Conservation (phyloP, 257 asterid genomes). For the Paulownia fortunei region DNA sequence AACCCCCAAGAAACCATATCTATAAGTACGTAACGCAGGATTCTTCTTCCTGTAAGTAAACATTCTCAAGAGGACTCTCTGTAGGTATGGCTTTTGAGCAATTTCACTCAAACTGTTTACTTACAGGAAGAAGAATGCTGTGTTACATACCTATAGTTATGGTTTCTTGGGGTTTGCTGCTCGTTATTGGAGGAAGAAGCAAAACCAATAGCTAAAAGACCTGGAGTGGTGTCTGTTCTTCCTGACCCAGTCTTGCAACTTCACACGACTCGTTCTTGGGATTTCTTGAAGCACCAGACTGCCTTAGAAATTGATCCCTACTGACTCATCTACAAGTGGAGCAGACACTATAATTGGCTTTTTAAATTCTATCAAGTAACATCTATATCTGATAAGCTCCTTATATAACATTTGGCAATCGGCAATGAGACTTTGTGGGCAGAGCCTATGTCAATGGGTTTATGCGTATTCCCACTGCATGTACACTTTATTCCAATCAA, state of each 20-base stretch:
- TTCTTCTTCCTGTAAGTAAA: conserved; percentile 46
- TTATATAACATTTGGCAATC: too few relatives aligned
- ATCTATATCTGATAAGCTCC: too few relatives aligned
- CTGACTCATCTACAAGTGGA: conserved; percentile 41
- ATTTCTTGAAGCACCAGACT: conserved; percentile 67
- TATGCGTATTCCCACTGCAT: too few relatives aligned
- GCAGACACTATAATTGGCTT: conserved; percentile 75
- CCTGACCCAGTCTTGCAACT: conserved; percentile 74
- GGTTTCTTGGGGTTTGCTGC: conserved; percentile 87
- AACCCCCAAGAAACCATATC: conserved; percentile 60
- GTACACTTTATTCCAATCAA: too few relatives aligned
- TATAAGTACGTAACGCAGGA: conserved; percentile 54
- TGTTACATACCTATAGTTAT: conserved; percentile 61
- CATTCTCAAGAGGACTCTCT: too few relatives aligned
- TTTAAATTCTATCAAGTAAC: too few relatives aligned
- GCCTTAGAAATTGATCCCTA: conserved; percentile 36
- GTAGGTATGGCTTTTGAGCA: too few relatives aligned
- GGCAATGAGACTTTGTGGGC: too few relatives aligned
- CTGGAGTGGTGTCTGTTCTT: conserved; percentile 87
- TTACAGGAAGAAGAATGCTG: conserved; percentile 58
- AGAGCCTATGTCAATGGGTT: too few relatives aligned
- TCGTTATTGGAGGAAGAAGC: conserved; percentile 70
- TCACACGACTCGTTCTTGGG: conserved; percentile 97
- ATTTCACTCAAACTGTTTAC: too few relatives aligned
- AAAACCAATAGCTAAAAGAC: conserved; percentile 46